Percentiles rank a stretch among this genome's conserved stretches.
phyloP scores from a whole-genome alignment of 2,329 filamentous ascomycete genomes.

The Knufia fluminis region DNA sequence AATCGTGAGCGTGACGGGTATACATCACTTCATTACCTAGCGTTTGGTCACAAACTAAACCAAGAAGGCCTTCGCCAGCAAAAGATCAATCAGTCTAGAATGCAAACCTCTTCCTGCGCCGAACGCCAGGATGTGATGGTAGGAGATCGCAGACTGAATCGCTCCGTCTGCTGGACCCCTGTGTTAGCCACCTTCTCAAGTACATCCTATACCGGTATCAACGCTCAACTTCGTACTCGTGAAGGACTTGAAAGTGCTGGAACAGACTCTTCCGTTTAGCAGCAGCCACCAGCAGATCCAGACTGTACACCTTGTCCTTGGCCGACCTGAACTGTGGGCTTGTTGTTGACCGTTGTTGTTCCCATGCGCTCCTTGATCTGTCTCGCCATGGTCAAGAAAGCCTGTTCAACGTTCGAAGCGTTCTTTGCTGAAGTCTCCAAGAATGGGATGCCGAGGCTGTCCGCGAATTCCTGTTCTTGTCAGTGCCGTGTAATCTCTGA shows the following conservation, averaged over 20 bases:
- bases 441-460: constrained; percentile 97
- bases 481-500: constrained; percentile 10
- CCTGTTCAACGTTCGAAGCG: constrained; percentile 98
- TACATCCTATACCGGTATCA: neutral
- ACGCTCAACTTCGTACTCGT: neutral
- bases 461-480: constrained; percentile 78
- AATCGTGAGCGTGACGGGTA: neutral
- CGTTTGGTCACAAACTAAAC: constrained; percentile 6
- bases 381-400: constrained; percentile 98
- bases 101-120: constrained; percentile 3
- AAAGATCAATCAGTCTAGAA: constrained; percentile 10
- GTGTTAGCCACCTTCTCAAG: neutral
- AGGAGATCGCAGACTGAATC: neutral
- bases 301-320: constrained; percentile 89
- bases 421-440: constrained; percentile 99
- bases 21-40: constrained; percentile 10
- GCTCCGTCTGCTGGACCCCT: neutral
- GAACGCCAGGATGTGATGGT: constrained; percentile 4
- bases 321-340: constrained; percentile 92
- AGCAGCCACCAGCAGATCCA: constrained; percentile 78
- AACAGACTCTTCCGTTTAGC: constrained; percentile 51
- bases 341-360: constrained; percentile 90
- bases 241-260: neutral
- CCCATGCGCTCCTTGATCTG: constrained; percentile 99
- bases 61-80: constrained; percentile 6